Evolutionary conservation across 768 basidiomycete species (phyloP).

Genomic region (Mycena sanguinolenta): DNA sequence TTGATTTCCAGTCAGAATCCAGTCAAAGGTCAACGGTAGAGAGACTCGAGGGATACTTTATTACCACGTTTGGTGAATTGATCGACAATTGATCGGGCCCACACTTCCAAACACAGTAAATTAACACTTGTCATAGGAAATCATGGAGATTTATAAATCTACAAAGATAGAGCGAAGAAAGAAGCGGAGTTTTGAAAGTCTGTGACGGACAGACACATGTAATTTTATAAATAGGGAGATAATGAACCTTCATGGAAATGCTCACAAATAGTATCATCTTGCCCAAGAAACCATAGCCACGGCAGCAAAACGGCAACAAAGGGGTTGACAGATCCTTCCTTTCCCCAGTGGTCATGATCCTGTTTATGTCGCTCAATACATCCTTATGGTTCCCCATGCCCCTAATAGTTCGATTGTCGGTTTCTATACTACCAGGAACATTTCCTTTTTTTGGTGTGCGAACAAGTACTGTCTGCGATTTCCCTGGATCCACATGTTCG

Average conservation of each 20-base stretch:
- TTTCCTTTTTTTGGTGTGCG: too few relatives aligned
- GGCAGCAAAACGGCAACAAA: neutral
- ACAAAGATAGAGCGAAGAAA: neutral
- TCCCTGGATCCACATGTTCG: too few relatives aligned
- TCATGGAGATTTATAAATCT: neutral
- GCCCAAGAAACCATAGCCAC: neutral
- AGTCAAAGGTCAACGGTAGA: neutral
- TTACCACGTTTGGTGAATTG: neutral
- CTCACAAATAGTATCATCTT: neutral
- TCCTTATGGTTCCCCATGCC: neutral
- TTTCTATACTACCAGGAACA: too few relatives aligned
- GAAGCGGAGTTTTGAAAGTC: neutral
- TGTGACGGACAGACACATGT: too few relatives aligned
- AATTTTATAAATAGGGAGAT: neutral
- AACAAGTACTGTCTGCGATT: too few relatives aligned
- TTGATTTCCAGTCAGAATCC: neutral
- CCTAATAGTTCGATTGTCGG: too few relatives aligned
- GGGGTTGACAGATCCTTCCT: neutral
- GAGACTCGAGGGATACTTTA: neutral
- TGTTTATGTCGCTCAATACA: neutral
- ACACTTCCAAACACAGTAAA: neutral
- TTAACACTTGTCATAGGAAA: neutral
- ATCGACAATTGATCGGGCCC: neutral
- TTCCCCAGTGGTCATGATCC: neutral
- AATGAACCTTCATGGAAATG: neutral